A percentile compares a stretch with the other conserved stretches of the same genome.
Conservation (phyloP, 2,329 filamentous ascomycete species). For the Fragosphaeria purpurea region DNA sequence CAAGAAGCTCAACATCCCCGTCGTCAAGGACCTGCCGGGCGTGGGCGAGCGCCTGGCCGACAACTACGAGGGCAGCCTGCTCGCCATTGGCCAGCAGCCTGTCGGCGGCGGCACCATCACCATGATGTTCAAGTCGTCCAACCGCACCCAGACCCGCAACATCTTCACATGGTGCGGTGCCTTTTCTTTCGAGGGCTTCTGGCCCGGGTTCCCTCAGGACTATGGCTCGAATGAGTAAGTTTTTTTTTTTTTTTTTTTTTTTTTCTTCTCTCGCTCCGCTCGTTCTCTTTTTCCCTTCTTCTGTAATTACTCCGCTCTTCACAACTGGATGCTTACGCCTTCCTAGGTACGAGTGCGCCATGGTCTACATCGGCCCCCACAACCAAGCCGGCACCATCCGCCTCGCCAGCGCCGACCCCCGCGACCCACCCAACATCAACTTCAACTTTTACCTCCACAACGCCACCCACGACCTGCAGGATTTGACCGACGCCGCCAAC, state of each 20-base stretch:
- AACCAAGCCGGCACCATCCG: constrained; percentile 45
- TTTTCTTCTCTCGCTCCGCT: no score
- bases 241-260: not conserved
- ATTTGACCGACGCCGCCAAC: constrained; percentile 12
- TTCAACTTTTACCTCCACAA: constrained; percentile 49
- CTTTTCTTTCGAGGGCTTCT: constrained; percentile 16
- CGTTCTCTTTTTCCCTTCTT: not conserved
- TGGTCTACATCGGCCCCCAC: constrained; percentile 11
- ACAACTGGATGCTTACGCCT: no score
- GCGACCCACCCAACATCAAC: constrained; percentile 51
- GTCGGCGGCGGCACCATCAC: constrained; percentile 11
- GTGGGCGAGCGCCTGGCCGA: constrained; percentile 54
- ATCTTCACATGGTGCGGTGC: constrained; percentile 13
- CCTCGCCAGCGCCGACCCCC: constrained; percentile 51
- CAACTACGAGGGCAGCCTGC: constrained; percentile 33
- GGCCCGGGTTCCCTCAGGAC: constrained; percentile 13
- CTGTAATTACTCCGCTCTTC: not conserved
- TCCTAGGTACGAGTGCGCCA: constrained; percentile 7
- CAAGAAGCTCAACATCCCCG: constrained; percentile 14
- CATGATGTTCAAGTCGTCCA: constrained; percentile 11
- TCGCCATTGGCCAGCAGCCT: constrained; percentile 10
- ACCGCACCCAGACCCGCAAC: constrained; percentile 9
- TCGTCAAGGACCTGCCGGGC: constrained; percentile 40
- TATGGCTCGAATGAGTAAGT: constrained; percentile 12
- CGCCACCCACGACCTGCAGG: constrained; percentile 10